phyloP scores from a whole-genome alignment of 2,329 filamentous ascomycete genomes.

The Neodidymelliopsis sp. region DNA sequence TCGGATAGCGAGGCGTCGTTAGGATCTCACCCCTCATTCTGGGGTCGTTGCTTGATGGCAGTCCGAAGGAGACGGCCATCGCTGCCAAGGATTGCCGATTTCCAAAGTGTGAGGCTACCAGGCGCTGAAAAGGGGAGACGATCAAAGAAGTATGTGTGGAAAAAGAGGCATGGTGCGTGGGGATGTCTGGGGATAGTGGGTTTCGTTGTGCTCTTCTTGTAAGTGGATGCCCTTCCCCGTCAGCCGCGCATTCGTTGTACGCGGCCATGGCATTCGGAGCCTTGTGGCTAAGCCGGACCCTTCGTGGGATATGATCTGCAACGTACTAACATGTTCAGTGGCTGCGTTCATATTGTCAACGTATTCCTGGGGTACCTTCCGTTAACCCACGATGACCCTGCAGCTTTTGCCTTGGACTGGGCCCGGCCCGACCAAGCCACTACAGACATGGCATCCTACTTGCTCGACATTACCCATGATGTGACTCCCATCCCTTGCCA shows the following conservation, averaged over 20 bases:
- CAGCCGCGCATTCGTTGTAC: constrained; percentile 5
- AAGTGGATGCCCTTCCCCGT: constrained; percentile 34
- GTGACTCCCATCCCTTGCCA: constrained; percentile 61
- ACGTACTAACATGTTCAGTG: constrained; percentile 43
- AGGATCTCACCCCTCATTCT: constrained; percentile 24
- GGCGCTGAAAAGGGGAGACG: constrained; percentile 28
- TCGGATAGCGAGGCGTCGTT: constrained; percentile 23
- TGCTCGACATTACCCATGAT: constrained; percentile 59
- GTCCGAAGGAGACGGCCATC: constrained; percentile 34
- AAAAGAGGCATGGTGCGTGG: constrained; percentile 28
- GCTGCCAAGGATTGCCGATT: constrained; percentile 17
- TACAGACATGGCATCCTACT: constrained; percentile 42
- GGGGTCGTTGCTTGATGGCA: constrained; percentile 41
- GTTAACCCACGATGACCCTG: constrained; percentile 47
- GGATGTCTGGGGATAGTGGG: constrained; percentile 29
- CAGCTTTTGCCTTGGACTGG: constrained; percentile 49
- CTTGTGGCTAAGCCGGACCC: constrained; percentile 3
- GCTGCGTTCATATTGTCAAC: constrained; percentile 52
- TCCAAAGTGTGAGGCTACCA: constrained; percentile 21
- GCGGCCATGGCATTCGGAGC: constrained; percentile 5
- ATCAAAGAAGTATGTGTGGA: constrained; percentile 24
- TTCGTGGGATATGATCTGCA: not conserved
- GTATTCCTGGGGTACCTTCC: constrained; percentile 48
- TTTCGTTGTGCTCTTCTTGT: constrained; percentile 43
- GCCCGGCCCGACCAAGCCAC: constrained; percentile 47